These are phyloP conservation scores for Rhizoclosmatium sp. DNA, from an alignment of 192 early-diverging fungal genomes.

Conservation along the genomic window DNA sequence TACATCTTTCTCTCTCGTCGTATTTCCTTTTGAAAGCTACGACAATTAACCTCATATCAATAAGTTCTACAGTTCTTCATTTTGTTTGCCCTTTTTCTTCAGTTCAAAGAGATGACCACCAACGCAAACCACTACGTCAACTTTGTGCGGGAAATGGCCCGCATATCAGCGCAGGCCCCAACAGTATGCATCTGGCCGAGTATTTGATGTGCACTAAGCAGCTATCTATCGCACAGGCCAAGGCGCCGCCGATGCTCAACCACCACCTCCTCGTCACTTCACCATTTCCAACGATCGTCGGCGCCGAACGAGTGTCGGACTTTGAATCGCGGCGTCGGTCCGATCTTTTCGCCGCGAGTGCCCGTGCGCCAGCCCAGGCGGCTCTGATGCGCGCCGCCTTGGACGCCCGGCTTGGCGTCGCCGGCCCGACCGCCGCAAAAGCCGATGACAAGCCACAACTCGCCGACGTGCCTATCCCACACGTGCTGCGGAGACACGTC, in stretches of 20 bases:
- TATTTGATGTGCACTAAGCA: not conserved
- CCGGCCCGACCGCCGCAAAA: not conserved
- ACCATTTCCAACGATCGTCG: conserved; percentile 14
- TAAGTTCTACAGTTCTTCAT: no score
- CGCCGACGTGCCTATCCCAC: conserved; percentile 50
- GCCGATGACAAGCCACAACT: not conserved
- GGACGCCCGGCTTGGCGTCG: not conserved
- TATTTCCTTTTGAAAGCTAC: no score
- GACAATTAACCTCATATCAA: no score
- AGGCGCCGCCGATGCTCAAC: conserved; percentile 30
- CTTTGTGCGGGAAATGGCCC: conserved; percentile 26
- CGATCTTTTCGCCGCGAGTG: not conserved
- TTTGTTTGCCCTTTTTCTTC: no score
- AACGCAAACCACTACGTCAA: not conserved
- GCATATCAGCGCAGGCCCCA: conserved; percentile 4
- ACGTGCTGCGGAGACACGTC: conserved; percentile 45
- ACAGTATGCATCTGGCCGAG: not conserved
- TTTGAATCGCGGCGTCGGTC: conserved; percentile 11
- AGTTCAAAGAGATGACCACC: not conserved
- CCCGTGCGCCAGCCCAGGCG: not conserved
- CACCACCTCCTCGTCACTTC: conserved; percentile 10
- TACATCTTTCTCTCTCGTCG: no score
- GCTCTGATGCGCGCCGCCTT: not conserved
- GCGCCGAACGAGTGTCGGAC: not conserved
- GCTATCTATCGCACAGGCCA: not conserved